Evolutionary conservation across 208 protist genomes (phyloP).

Genomic region (Trypanosomatidae sp.): DNA sequence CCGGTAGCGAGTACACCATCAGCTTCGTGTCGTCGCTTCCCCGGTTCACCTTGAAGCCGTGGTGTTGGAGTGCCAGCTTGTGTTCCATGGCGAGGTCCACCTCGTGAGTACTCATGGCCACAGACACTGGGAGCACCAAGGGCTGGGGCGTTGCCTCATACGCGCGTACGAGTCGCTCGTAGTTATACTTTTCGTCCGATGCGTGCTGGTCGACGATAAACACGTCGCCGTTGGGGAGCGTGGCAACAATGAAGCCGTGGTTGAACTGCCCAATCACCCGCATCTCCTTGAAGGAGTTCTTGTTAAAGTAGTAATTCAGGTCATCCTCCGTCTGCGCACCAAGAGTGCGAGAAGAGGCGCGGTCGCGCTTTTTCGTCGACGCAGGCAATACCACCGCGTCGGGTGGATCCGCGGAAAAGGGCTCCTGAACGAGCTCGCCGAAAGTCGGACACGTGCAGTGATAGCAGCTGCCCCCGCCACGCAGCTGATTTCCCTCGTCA

Average conservation of each 20-base stretch:
- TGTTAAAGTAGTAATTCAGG: conserved; percentile 69
- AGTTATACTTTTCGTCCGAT: conserved; percentile 95
- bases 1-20: conserved; percentile 74
- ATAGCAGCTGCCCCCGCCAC: conserved; percentile 29
- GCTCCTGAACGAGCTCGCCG: conserved; percentile 14
- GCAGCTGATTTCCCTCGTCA: conserved; percentile 34
- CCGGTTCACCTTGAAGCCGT: conserved; percentile 87
- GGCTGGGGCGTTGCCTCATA: conserved; percentile 83
- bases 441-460: conserved; percentile 35
- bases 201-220: conserved; percentile 96
- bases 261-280: conserved; percentile 94
- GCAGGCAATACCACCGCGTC: neutral
- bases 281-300: conserved; percentile 89
- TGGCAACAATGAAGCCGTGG: conserved; percentile 92
- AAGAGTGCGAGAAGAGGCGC: conserved; percentile 22
- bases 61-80: conserved; percentile 49
- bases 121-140: conserved; percentile 66
- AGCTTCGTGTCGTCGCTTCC: conserved; percentile 62
- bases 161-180: conserved; percentile 75
- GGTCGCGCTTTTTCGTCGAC: neutral
- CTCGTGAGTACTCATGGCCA: conserved; percentile 77
- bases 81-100: conserved; percentile 83
- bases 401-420: neutral
- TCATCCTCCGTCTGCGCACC: conserved; percentile 61
- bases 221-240: conserved; percentile 64